These are phyloP conservation scores for Verticillium nonalfalfae DNA, from an alignment of 2,329 filamentous ascomycete genomes.

Conservation along the genomic window DNA sequence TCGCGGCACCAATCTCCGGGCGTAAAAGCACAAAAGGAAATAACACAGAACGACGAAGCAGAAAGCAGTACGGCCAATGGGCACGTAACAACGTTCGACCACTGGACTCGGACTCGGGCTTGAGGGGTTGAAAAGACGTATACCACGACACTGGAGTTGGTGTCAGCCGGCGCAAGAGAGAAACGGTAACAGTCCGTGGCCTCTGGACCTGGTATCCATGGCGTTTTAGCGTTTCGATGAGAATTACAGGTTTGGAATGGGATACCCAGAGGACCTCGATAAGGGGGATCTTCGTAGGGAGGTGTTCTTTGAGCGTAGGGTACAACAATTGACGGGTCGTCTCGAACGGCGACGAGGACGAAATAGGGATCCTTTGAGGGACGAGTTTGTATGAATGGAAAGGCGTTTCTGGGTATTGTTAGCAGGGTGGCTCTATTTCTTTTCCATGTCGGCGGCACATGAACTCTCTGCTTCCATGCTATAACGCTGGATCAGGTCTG, in stretches of 20 bases:
- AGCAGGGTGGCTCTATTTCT: too few species aligned
- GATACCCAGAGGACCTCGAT: neutral
- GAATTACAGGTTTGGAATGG: neutral
- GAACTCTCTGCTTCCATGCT: too few species aligned
- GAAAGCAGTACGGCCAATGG: neutral
- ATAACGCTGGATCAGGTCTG: too few species aligned
- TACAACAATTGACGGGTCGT: neutral
- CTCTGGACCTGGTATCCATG: neutral
- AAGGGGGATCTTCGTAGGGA: neutral
- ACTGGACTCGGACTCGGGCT: neutral
- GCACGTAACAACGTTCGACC: neutral
- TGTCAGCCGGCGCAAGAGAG: neutral
- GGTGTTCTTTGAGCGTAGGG: neutral
- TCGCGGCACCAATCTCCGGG: too few species aligned
- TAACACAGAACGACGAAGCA: neutral
- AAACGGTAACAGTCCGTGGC: neutral
- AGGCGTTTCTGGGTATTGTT: too few species aligned
- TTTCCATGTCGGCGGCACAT: too few species aligned
- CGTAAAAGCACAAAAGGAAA: too few species aligned
- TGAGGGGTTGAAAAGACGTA: neutral
- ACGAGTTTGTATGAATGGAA: too few species aligned
- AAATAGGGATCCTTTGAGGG: too few species aligned
- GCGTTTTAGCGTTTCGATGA: neutral
- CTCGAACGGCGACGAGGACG: neutral
- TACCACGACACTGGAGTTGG: neutral